A percentile compares a stretch with the other conserved stretches of the same genome.
These are phyloP conservation scores for Fusarium succisae DNA, from an alignment of 2,329 filamentous ascomycete species.

Conservation along the genomic window DNA sequence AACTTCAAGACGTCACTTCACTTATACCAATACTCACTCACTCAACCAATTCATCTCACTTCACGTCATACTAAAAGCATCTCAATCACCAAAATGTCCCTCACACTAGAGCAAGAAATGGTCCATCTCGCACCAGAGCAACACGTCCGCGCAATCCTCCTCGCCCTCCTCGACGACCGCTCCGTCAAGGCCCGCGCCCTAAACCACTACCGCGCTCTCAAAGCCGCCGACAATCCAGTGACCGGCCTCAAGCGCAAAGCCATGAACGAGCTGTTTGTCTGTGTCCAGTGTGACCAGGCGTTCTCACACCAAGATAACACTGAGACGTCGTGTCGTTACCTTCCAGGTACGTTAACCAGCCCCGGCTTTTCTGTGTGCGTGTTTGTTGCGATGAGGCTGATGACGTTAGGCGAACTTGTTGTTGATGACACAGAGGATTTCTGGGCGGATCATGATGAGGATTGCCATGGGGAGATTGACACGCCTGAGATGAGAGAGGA, in stretches of 20 bases:
- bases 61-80: not conserved
- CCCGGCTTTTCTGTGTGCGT: not conserved
- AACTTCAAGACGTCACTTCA: not conserved
- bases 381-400: not conserved
- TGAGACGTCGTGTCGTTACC: conserved; percentile 3
- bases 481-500: conserved; percentile 13
- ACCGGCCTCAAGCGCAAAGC: conserved; percentile 31
- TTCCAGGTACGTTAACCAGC: conserved; percentile 17
- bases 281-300: conserved; percentile 18
- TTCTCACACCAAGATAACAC: conserved; percentile 23
- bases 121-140: conserved; percentile 21
- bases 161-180: conserved; percentile 21
- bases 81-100: not conserved
- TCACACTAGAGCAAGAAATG: conserved; percentile 2
- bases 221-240: not conserved
- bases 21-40: not conserved
- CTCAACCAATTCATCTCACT: not conserved
- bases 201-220: conserved; percentile 6
- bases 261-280: conserved; percentile 17
- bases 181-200: not conserved
- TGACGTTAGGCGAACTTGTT: not conserved
- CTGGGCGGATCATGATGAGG: conserved; percentile 21
- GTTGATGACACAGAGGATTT: not conserved
- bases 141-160: conserved; percentile 29
- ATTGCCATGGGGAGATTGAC: conserved; percentile 7